A percentile compares a stretch with the other conserved stretches of the same genome.
Evolutionary conservation across 1,139 yeast species (phyloP).

Genomic region (Sugiyamaella grinbergsii): DNA sequence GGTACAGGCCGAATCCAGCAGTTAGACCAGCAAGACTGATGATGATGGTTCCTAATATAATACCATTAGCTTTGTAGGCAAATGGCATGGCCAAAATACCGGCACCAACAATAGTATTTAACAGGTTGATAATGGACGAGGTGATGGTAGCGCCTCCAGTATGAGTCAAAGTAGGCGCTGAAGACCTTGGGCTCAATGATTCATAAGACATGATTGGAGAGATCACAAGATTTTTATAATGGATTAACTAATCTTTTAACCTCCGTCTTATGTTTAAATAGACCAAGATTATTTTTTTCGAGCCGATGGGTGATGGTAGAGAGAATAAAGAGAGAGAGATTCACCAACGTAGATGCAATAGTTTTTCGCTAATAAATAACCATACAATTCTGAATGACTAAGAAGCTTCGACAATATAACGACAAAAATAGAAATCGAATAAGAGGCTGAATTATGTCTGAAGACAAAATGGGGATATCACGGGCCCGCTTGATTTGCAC

Average conservation of each 20-base stretch:
- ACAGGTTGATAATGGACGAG: conserved; percentile 43
- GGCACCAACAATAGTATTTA: conserved; percentile 59
- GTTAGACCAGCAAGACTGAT: conserved; percentile 74
- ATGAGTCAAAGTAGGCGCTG: conserved; percentile 7
- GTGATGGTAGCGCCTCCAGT: conserved; percentile 29
- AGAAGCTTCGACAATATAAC: not conserved
- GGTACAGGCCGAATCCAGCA: conserved; percentile 75
- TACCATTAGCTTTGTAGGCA: conserved; percentile 85
- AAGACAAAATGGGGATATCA: not conserved
- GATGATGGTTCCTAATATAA: conserved; percentile 65
- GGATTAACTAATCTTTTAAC: no score
- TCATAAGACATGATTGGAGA: conserved; percentile 16
- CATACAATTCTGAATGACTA: no score
- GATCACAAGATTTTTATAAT: no score
- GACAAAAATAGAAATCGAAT: not conserved
- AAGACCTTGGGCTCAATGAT: conserved; percentile 12
- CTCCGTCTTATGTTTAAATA: no score
- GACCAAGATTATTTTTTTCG: no score
- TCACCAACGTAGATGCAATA: no score
- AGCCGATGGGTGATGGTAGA: no score
- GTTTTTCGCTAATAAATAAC: not conserved
- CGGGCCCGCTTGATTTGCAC: no score
- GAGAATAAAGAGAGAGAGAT: no score
- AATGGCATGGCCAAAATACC: conserved; percentile 92
- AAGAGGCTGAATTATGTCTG: not conserved